Evolutionary conservation across 2,329 filamentous ascomycete species (phyloP), one percentile per base, ranked within the genome.

Genomic region (Microthyrium microscopicum): DNA sequence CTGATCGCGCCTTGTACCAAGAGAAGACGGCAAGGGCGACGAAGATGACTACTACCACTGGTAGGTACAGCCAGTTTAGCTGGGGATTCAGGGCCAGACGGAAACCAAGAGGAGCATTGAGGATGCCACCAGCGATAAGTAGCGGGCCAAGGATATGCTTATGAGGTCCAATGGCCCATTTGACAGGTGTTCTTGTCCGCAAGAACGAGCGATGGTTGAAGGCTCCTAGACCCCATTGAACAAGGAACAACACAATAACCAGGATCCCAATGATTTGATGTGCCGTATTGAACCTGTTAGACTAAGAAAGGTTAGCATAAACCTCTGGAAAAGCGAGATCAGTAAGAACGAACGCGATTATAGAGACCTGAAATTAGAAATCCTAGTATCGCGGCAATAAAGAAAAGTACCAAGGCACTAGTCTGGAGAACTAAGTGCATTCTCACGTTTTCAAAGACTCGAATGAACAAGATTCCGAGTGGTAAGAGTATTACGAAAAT

Each of bases 401-500:
- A 44, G 6, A 64, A 58, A 12, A 68, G 44, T 3, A 64, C 34
- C 16, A 65, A 45, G 9, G 63, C 69, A 16, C 68, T 40, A 1
- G 46, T 46, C 51, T 76, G 70, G 37, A 64, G 63, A 15, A 62
- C 41, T 24, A 57, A 66, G 47, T 76, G 72, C 58, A 62, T 66
- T 38, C 58, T 61, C 2, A 66, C 61, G 48, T 57, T 63, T 20
- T 60, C 57, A 7, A 66, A 56, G 3, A 70, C 46, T 2, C 67
- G 54, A 29, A 75, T 47, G 18, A 73, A 50, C 17, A 73, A 42
- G 9, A 68, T 55, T 1, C 71, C 72, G 7, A 67, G 40, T 1
- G 71, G 71, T 46, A 72, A 63, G 29, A 74, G 42, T 12, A 64
- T 57, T 3, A 72, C 53, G 37, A 74, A 66, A 9, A 57, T 56